Conservation (phyloP, 1,284 basidiomycete genomes). For the Cystobasidium sp. region DNA sequence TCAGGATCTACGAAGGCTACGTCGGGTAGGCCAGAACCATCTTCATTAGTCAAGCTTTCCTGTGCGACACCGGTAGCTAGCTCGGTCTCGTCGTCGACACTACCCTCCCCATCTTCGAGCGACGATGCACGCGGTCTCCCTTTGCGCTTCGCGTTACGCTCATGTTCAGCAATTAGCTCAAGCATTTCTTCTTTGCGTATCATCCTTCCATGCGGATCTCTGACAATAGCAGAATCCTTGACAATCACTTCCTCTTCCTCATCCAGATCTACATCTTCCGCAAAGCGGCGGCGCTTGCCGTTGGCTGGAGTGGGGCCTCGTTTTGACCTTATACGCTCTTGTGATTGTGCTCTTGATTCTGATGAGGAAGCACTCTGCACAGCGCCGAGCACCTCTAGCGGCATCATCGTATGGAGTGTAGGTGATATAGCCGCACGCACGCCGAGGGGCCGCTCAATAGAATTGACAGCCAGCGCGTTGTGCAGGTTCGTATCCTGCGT, state of each 20-base stretch:
- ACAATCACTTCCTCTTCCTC: constrained; percentile 18
- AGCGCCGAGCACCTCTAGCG: not conserved
- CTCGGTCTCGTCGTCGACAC: not conserved
- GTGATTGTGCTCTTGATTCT: not conserved
- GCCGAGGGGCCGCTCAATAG: too few species aligned
- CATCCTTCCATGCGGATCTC: constrained; percentile 27
- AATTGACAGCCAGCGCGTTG: too few species aligned
- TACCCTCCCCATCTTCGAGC: constrained; percentile 10
- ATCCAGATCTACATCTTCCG: not conserved
- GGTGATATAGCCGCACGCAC: too few species aligned
- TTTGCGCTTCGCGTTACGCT: not conserved
- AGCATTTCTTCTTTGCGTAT: constrained; percentile 27
- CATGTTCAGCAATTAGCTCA: constrained; percentile 8
- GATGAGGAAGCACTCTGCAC: not conserved
- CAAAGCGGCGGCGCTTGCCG: constrained; percentile 4
- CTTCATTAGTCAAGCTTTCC: too few species aligned
- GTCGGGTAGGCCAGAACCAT: not conserved
- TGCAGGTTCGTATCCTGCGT: too few species aligned
- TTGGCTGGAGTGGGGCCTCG: constrained; percentile 18
- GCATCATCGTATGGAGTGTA: not conserved
- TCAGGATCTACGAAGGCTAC: not conserved
- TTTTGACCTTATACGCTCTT: not conserved
- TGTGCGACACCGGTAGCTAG: not conserved
- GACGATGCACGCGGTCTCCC: constrained; percentile 3
- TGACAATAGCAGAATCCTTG: constrained; percentile 16